phyloP scores from a whole-genome alignment of 2,329 filamentous ascomycete species.

The Neurospora sp. region DNA sequence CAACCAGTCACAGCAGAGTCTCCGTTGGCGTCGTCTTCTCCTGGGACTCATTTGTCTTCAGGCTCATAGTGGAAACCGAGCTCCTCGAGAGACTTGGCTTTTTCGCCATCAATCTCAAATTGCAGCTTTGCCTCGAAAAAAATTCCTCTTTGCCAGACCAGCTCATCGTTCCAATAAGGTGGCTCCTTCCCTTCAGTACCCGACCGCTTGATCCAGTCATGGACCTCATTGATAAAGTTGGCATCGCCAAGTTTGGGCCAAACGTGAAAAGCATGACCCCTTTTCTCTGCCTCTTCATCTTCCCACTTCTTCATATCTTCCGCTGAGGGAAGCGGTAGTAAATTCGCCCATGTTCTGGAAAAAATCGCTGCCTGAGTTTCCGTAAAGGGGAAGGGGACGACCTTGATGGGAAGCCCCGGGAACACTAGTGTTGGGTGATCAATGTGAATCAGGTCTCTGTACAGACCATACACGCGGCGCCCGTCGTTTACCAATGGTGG shows the following conservation, averaged over 20 bases:
- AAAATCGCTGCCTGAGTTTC: slow-evolving; percentile 73
- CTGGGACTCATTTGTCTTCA: slow-evolving; percentile 5
- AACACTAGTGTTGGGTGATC: slow-evolving; percentile 71
- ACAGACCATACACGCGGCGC: slow-evolving; percentile 59
- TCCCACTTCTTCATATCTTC: slow-evolving; percentile 65
- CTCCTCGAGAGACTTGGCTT: slow-evolving; percentile 57
- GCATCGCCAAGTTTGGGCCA: slow-evolving; percentile 51
- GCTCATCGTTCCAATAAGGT: slow-evolving; percentile 59
- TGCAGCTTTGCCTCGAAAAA: slow-evolving; percentile 61
- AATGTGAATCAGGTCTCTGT: slow-evolving; percentile 70
- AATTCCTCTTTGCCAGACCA: slow-evolving; percentile 62
- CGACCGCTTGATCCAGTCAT: slow-evolving; percentile 49
- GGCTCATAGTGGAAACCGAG: slow-evolving; percentile 55
- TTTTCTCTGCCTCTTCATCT: slow-evolving; percentile 40
- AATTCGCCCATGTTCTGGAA: slow-evolving; percentile 66
- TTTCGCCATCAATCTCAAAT: slow-evolving; percentile 58
- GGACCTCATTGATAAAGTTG: slow-evolving; percentile 58
- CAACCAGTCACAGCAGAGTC: neutral
- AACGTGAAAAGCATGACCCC: slow-evolving; percentile 36
- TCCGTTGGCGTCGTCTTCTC: slow-evolving; percentile 3
- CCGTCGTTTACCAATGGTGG: slow-evolving; percentile 56
- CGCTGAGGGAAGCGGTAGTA: slow-evolving; percentile 52
- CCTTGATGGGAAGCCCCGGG: slow-evolving; percentile 63
- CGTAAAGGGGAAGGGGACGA: slow-evolving; percentile 78
- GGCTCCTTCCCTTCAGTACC: slow-evolving; percentile 53